Conservation (phyloP, 2,329 filamentous ascomycete genomes). For the Orbilia javanica region DNA sequence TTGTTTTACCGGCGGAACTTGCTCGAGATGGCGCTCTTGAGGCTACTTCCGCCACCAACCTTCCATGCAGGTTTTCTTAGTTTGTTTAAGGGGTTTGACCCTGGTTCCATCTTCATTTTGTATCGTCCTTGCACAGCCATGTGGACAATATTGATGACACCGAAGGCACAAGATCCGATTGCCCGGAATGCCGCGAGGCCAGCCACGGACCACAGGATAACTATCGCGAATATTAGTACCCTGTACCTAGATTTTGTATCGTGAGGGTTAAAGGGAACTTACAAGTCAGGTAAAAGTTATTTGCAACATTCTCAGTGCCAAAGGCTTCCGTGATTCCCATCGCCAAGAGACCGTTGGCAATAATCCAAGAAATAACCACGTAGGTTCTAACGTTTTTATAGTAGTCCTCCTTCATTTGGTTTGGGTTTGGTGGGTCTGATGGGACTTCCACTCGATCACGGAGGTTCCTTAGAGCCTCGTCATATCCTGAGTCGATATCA, state of each 20-base stretch:
- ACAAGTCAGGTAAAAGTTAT: constrained; percentile 88
- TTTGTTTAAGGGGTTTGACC: constrained; percentile 38
- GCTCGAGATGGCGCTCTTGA: constrained; percentile 57
- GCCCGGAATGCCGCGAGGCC: constrained; percentile 88
- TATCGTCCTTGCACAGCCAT: constrained; percentile 88
- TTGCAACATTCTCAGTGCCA: constrained; percentile 75
- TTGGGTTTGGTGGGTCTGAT: constrained; percentile 73
- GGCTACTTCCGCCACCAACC: constrained; percentile 46
- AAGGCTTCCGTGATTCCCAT: constrained; percentile 95
- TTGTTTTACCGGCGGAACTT: constrained; percentile 31
- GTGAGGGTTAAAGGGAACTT: constrained; percentile 23
- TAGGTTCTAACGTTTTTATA: constrained; percentile 97
- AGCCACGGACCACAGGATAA: constrained; percentile 94
- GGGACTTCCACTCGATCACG: constrained; percentile 90
- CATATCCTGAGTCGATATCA: constrained; percentile 97
- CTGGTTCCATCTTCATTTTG: constrained; percentile 66
- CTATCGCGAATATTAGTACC: constrained; percentile 42
- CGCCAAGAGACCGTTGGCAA: constrained; percentile 88
- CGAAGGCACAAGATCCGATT: constrained; percentile 82
- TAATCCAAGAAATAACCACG: constrained; percentile 96
- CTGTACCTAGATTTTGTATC: background rate
- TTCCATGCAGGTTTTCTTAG: constrained; percentile 49
- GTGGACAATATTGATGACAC: constrained; percentile 85
- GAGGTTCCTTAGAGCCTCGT: constrained; percentile 94
- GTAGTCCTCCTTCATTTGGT: constrained; percentile 96